Evolutionary conservation across 352 stramenopile species (phyloP), one percentile per base, ranked within the genome.

Genomic region (Pseudoperonospora humuli): DNA sequence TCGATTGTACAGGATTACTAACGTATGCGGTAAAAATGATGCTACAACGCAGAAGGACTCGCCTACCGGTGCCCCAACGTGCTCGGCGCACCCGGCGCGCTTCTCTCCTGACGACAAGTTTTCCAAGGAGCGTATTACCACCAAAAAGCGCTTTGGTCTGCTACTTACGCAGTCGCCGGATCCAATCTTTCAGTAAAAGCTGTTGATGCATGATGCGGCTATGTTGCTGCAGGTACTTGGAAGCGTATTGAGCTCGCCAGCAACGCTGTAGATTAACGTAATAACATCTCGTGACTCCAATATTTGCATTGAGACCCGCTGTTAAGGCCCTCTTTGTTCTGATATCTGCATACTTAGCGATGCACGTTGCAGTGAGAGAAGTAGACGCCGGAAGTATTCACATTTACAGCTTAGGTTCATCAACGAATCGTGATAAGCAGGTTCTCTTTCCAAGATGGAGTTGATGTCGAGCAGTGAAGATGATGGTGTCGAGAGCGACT

Each of bases 81-180:
- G 96, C 71, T 98, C 90, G 50, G 96, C 96, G 14, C 96, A 99
- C 76, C 96, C 64, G 26, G 96, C 96, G 35, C 82, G 96, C 51
- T 99, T 99, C 74, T 98, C 93, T 54, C 96, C 96, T 0, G 96
- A 99, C 70, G 96, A 99, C 73, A 99, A 99, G 82, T 99, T 98
- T 70, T 98, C 89, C 34, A 86, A 95, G 70, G 93, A 99, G 77
- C 83, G 96, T 39, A 95, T 99, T 51, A 96, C 89, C 32, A 96
- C 81, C 39, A 99, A 99, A 77, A 99, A 98, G 66, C 79, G 96
- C 58, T 98, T 98, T 69, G 88, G 90, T 28, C 82, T 99, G 50
- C 92, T 99, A 57, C 86, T 95, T 33, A 98, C 95, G 50, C 92
- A 98, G 73, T 75, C 76, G 45, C 86, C 86, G 11, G 82, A 91